Evolutionary conservation across 2,329 filamentous ascomycete genomes (phyloP), one percentile per base, ranked within the genome.

Genomic region (Fonsecaea pedrosoi): DNA sequence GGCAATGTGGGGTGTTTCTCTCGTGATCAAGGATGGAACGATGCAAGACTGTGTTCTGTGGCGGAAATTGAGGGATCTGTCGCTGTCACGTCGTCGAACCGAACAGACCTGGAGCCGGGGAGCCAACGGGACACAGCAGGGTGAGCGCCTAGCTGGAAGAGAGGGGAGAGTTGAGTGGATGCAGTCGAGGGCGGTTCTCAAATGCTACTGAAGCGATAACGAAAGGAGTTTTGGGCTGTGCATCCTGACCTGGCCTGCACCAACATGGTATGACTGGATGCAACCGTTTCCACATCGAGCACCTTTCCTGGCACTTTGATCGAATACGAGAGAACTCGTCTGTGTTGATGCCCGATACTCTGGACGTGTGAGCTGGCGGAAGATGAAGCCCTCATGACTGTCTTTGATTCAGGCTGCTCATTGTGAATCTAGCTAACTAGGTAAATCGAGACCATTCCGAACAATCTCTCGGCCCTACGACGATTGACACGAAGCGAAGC

Each of bases 31-130:
- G 9, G 42, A 60, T 53, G 13, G 42, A 50, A 8, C 25, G 18
- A n/a, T 45, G 40, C 57, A 18, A 37, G 40, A n/a, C 57, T 50
- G 37, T 34, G 30, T 30, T 50, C 30, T 30, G 57, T 60, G 37
- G 15, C 32, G 40, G 40, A 15, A 18, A 21, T 9, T 50, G 6
- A 60, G 34, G 57, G 30, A 18, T 4, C 57, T 9, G 3, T 50
- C 15, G 37, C 32, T 30, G 12, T 34, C 25, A n/a, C n/a, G 12
- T 18, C 40, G n/a, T 18, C 40, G n/a, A 48, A 32, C 57, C 25
- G 57, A 37, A 10, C 40, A 48, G 40, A 35, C 57, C 30, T 35
- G 45, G 6, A 4, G 7, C 45, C 45, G 45, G 21, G 10, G 45
- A 25, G 45, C 2, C 2, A 5, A 25, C 18, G 18, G 45, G 10